phyloP scores from a whole-genome alignment of 2,329 filamentous ascomycete species.

The Purpureocillium takamizusanense region DNA sequence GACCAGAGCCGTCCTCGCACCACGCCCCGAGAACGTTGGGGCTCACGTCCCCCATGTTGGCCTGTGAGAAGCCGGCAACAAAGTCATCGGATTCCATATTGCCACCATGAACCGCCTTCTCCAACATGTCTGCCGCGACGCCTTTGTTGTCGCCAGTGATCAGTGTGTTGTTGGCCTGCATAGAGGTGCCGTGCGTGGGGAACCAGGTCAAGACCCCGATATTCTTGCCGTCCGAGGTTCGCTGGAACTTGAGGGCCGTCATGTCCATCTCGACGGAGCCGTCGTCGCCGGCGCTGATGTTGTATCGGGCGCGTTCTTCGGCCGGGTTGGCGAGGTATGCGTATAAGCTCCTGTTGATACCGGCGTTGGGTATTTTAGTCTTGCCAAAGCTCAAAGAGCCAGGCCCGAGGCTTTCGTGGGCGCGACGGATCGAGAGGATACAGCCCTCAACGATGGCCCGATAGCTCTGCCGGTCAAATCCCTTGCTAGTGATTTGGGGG shows the following conservation, averaged over 20 bases:
- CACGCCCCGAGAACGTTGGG: constrained; percentile 82
- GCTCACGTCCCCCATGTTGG: constrained; percentile 83
- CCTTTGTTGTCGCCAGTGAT: constrained; percentile 91
- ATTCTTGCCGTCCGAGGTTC: constrained; percentile 61
- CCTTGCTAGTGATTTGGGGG: constrained; percentile 78
- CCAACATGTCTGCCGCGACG: constrained; percentile 75
- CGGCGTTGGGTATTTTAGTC: constrained; percentile 56
- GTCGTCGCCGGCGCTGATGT: constrained; percentile 23
- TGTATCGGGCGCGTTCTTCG: constrained; percentile 60
- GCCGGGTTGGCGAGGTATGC: constrained; percentile 77
- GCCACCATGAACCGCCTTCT: constrained; percentile 52
- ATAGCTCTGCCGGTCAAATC: constrained; percentile 80
- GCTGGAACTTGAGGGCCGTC: constrained; percentile 67
- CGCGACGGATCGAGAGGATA: constrained; percentile 67
- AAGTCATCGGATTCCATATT: constrained; percentile 56
- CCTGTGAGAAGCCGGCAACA: constrained; percentile 85
- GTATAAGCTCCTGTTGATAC: constrained; percentile 76
- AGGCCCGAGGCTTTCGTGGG: constrained; percentile 48
- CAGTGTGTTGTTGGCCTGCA: constrained; percentile 83
- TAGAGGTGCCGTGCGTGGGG: constrained; percentile 80
- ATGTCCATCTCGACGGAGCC: constrained; percentile 62
- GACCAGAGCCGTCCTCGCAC: constrained; percentile 75
- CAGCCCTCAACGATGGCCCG: constrained; percentile 80
- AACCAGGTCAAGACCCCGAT: constrained; percentile 86
- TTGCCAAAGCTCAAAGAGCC: constrained; percentile 60